Base-by-base conservation (phyloP, 78 protist genomes). In the Emiliania huxleyi region DNA sequence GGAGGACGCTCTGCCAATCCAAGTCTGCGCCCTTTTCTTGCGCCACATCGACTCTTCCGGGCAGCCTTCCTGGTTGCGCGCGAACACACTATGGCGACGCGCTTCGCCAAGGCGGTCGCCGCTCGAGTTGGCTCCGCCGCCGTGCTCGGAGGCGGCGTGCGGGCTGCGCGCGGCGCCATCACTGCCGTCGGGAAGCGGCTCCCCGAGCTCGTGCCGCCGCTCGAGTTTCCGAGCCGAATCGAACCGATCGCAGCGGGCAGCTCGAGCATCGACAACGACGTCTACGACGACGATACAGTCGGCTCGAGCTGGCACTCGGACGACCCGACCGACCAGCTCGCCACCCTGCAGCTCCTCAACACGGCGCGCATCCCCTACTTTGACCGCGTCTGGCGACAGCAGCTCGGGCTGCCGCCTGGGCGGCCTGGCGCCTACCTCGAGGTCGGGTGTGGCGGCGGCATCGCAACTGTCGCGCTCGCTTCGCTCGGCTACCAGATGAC, bases 371-470 rank as follows among this genome's bases (percentile, higher is more conserved):
- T 89, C 35, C 77, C 49, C 62, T 89, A 35, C 52, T 42, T 89
- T 33, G 56, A 38, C 48, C 55, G 40, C 77, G 71, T n/a, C 37
- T 49, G 91, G 49, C 21, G 44, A 23, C 35, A n/a, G 87, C 83
- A 69, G 87, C 77, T 38, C 73, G 25, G 1, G 35, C 77, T 40
- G 19, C 44, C 55, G n/a, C 93, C 93, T 0, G 0, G 56, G 69
- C 38, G 22, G 2, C 92, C 94, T 0, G 29, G 95, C 55, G 3
- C 23, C 2, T 21, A 88, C 29, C 96, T 95, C 40, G 96, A 95
- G 48, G 52, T 95, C 49, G 96, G 96, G n/a, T 95, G 96, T 40
- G 96, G 96, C 22, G 96, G 94, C 23, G 96, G 96, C 21, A 12
- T 95, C 22, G 37, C 45, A 15, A 25, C 90, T 6, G 95, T 91